Base-by-base conservation (phyloP, 2,329 filamentous ascomycete species). In the Aquanectria penicillioides region DNA sequence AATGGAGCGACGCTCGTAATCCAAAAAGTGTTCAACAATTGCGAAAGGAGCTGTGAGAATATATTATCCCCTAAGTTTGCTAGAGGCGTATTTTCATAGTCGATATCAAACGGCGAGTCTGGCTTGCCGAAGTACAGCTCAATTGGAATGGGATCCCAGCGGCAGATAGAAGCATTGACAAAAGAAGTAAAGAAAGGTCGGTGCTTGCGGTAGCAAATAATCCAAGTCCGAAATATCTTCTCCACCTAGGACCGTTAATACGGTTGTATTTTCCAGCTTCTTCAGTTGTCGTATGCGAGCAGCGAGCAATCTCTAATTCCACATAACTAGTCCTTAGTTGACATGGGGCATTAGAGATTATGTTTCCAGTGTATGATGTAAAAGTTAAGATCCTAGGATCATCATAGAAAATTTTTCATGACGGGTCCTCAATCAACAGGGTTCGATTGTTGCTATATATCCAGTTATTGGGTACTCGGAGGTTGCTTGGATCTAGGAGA, bases 21-120 rank as follows among this genome's bases (percentile, higher is more conserved):
- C 55, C 40, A 58, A 22, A 54, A 46, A 5, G 40, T 54, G 17
- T 58, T 58, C 3, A 58, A 20, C 4, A 58, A 22, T 11, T 58
- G 40, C 4, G 55, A 36, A 23, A 58, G 17, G 4, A 26, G 33
- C 5, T 54, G 50, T 1, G 55, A 52, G 15, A 58, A 58, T 8
- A 8, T 9, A 3, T 37, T 37, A 5, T 17, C 23, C 0, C 41
- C 33, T 1, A 22, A 17, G 18, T 29, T 20, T 36, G 28, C 31
- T 5, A 33, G 15, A 25, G 40, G 17, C 9, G 20, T 34, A 5
- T 33, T 29, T 6, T 44, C 48, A 6, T 40, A 20, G 9, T 38
- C 11, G 13, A 22, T 38, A 5, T 51, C 49, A 22, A 53, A 58
- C 15, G 55, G 55, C 20, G 50, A 44, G 26, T 47, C 50, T 5